phyloP scores from a whole-genome alignment of 805 yeast genomes.

The Teunomyces tritomae region DNA sequence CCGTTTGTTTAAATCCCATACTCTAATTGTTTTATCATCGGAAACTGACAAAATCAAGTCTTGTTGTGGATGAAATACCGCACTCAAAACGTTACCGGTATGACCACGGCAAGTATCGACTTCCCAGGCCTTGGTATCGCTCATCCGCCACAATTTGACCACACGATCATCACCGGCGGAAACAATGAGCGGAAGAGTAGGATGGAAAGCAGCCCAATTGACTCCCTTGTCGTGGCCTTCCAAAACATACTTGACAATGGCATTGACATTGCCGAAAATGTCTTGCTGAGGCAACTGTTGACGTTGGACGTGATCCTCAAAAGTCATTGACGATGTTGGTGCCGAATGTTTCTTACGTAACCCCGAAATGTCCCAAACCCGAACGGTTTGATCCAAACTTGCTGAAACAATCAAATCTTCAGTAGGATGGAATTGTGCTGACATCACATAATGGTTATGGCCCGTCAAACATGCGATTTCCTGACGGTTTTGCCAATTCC shows the following conservation, averaged over 20 bases:
- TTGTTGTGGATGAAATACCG: constrained; percentile 89
- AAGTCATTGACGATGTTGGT: constrained; percentile 43
- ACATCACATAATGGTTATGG: constrained; percentile 97
- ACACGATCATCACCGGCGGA: constrained; percentile 96
- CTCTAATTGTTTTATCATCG: constrained; percentile 93
- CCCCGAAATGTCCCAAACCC: constrained; percentile 98
- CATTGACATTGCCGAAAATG: constrained; percentile 90
- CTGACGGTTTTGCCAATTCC: constrained; percentile 99
- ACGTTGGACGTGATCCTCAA: constrained; percentile 61
- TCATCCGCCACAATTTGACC: constrained; percentile 96
- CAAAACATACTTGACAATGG: constrained; percentile 89
- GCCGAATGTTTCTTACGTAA: constrained; percentile 94
- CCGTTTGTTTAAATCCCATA: constrained; percentile 95
- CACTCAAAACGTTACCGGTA: constrained; percentile 86
- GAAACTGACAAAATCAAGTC: constrained; percentile 90
- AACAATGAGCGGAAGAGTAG: constrained; percentile 89
- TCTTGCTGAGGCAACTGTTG: constrained; percentile 83
- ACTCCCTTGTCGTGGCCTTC: constrained; percentile 99
- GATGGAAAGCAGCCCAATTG: constrained; percentile 98
- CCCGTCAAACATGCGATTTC: constrained; percentile 97
- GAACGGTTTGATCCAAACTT: constrained; percentile 95
- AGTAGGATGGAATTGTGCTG: constrained; percentile 94
- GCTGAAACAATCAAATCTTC: constrained; percentile 95
- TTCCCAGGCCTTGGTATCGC: constrained; percentile 98
- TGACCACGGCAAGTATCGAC: constrained; percentile 98